Base-by-base conservation (phyloP, 352 stramenopile species). In the Phytophthora cactorum region DNA sequence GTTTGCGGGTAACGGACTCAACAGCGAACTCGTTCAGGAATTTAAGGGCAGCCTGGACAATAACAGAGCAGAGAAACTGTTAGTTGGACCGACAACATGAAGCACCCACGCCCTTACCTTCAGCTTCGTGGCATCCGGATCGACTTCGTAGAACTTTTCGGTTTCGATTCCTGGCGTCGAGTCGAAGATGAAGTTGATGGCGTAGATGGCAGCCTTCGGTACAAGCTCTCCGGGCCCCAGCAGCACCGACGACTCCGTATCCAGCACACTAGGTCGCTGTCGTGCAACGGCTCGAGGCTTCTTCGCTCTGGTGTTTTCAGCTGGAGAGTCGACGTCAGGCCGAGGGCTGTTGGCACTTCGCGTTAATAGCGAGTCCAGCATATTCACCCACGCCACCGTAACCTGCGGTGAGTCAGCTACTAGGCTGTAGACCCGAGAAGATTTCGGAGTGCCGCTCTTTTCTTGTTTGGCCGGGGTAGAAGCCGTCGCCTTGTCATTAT, bases 131-230 rank as follows among this genome's bases (percentile, higher is more conserved):
- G 70, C 27, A 12, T 90, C 72, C 0, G 78, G 64, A 8, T 92
- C 82, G 1, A 68, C 34, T 62, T 91, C 80, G 69, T 95, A 95
- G 52, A 95, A 95, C 15, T 66, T 72, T 32, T 81, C 66, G 0
- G 82, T 95, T 64, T 95, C 86, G 45, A 95, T 92, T 3, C 86
- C 86, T 36, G 86, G 84, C 12, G 77, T 83, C 34, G 84, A 93
- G 49, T 95, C 80, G 57, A 91, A 93, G 44, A 95, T 95, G 62
- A 90, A 95, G 45, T 95, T 83, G 60, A 95, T 90, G 32, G 83
- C 81, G 39, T 77, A 77, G 14, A 83, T 69, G 41, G 90, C 71
- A 3, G 84, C 75, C 32, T 77, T 81, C 6, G 86, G 86, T 5
- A 95, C 74, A 22, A 63, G 60, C 29, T 93, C 83, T 12, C 73